These are phyloP conservation scores for Rhodotorula graminis DNA, from an alignment of 768 basidiomycete species.

Conservation along the genomic window DNA sequence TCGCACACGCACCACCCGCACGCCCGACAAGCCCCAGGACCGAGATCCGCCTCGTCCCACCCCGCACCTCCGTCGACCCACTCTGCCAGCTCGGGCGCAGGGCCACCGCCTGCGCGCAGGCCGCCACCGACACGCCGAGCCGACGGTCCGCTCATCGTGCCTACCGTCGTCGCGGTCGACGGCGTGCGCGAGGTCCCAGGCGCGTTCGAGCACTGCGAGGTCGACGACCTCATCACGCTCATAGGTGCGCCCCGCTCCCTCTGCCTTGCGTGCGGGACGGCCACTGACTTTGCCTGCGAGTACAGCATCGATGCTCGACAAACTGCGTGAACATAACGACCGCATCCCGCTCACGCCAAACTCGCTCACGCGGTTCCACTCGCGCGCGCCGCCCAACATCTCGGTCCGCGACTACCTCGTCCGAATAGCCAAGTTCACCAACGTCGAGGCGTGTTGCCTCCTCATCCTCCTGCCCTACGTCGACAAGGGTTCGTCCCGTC, in stretches of 20 bases:
- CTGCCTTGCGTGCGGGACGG: neutral
- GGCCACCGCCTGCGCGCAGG: neutral
- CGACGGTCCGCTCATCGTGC: slow-evolving; percentile 18
- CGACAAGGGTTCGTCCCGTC: slow-evolving; percentile 59
- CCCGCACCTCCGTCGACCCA: neutral
- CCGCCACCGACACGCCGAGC: neutral
- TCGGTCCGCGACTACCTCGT: slow-evolving; percentile 84
- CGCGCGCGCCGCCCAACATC: slow-evolving; percentile 81
- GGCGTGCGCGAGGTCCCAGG: slow-evolving; percentile 56
- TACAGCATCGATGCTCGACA: slow-evolving; percentile 67
- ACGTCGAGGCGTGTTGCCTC: slow-evolving; percentile 82
- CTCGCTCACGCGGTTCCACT: slow-evolving; percentile 92
- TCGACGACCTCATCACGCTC: slow-evolving; percentile 77
- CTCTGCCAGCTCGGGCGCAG: neutral
- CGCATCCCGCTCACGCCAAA: slow-evolving; percentile 83
- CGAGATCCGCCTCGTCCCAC: neutral
- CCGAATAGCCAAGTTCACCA: slow-evolving; percentile 90
- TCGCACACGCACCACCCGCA: neutral
- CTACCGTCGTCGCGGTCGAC: slow-evolving; percentile 19
- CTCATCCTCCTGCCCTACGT: slow-evolving; percentile 82
- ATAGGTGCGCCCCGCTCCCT: slow-evolving; percentile 60
- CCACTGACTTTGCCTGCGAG: neutral
- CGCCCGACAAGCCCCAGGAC: neutral
- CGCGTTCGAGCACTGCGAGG: slow-evolving; percentile 74
- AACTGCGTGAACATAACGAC: slow-evolving; percentile 93